phyloP scores from a whole-genome alignment of 805 yeast species.

The Myxozyma neotropica region DNA sequence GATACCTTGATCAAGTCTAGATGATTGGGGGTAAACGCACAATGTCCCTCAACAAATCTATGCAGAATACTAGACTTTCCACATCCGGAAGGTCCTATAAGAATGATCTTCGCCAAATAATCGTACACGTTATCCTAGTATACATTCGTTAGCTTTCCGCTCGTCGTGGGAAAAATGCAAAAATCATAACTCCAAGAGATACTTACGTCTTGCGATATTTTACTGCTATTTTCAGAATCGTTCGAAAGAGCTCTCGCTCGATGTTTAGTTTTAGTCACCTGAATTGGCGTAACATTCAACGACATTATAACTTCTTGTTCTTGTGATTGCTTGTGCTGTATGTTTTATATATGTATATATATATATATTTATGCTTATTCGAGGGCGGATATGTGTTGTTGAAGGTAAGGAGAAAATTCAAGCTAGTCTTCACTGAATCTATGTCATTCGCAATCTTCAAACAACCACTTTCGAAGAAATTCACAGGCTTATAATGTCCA shows the following conservation, averaged over 20 bases:
- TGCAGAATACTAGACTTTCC: conserved; percentile 53
- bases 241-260: conserved; percentile 16
- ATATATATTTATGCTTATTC: background rate
- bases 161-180: background rate
- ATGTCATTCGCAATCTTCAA: no score
- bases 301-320: background rate
- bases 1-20: background rate
- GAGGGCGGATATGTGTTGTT: background rate
- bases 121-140: conserved; percentile 39
- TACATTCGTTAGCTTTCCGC: background rate
- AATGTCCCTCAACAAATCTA: conserved; percentile 45
- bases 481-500: no score
- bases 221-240: conserved; percentile 18
- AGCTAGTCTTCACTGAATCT: no score
- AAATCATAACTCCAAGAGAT: no score
- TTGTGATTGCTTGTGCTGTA: background rate
- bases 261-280: conserved; percentile 10
- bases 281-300: conserved; percentile 6
- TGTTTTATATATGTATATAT: background rate
- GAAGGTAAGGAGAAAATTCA: no score
- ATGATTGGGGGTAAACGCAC: conserved; percentile 30
- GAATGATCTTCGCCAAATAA: conserved; percentile 45
- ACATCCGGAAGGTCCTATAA: conserved; percentile 52
- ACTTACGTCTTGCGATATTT: conserved; percentile 19
- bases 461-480: no score